A percentile compares a stretch with the other conserved stretches of the same genome.
phyloP scores from a whole-genome alignment of 2,329 filamentous ascomycete genomes.

The Colletotrichum ledebouriae region DNA sequence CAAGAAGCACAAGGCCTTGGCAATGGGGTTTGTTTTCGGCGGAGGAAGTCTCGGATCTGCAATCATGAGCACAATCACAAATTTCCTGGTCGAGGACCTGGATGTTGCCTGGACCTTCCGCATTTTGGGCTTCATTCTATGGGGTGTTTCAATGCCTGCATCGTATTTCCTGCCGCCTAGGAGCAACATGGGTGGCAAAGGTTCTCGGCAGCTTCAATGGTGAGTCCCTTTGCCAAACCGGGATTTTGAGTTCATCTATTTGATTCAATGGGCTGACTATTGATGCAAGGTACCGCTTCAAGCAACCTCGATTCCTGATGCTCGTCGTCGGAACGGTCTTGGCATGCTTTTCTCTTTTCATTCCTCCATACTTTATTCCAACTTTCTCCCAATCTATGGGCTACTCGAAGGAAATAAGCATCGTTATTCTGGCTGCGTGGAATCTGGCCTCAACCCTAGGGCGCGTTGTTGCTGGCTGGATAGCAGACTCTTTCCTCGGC shows the following conservation, averaged over 20 bases:
- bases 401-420: slow-evolving; percentile 42
- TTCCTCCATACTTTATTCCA: slow-evolving; percentile 49
- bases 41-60: slow-evolving; percentile 48
- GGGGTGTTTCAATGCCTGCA: slow-evolving; percentile 48
- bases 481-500: slow-evolving; percentile 46
- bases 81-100: slow-evolving; percentile 44
- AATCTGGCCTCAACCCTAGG: slow-evolving; percentile 48
- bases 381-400: slow-evolving; percentile 47
- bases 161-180: slow-evolving; percentile 43
- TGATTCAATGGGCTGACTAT: background rate
- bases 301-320: slow-evolving; percentile 45
- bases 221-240: slow-evolving; percentile 6
- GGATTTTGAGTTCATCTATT: no score
- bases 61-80: slow-evolving; percentile 46
- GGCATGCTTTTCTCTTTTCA: slow-evolving; percentile 47
- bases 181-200: background rate
- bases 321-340: slow-evolving; percentile 45
- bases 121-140: slow-evolving; percentile 46
- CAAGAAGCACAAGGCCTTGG: slow-evolving; percentile 46
- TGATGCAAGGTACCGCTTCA: slow-evolving; percentile 46
- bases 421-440: slow-evolving; percentile 47
- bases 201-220: slow-evolving; percentile 45
- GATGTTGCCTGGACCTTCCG: slow-evolving; percentile 48
- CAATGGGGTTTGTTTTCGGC: slow-evolving; percentile 48
- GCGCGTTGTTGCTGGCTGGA: slow-evolving; percentile 46